Base-by-base conservation (phyloP, 345 rosid genomes). In the Citrus medica region DNA sequence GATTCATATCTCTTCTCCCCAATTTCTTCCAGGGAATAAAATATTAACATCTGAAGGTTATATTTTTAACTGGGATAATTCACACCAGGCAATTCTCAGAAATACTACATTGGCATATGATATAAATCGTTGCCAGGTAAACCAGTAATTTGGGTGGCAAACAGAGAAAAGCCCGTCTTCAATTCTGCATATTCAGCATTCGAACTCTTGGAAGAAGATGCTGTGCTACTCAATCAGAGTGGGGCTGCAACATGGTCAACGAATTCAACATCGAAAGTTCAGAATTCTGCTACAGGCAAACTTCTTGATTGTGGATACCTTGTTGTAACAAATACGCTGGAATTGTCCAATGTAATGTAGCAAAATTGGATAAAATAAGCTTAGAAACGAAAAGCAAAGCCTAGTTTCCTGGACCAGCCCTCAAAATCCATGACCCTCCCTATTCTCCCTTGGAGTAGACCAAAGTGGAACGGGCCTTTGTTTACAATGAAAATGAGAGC, bases 401-500 rank as follows among this genome's bases (percentile, higher is more conserved):
- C 37, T 35, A 35, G 37, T 35, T 35, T 75, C 83, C 10, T 80
- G 85, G 85, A 80, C 46, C 56, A 69, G 10, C 75, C 46, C 19
- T 6, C 69, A 79, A 19, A 80, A 85, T 71, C 85, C 87, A 16
- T 78, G 83, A 28, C 85, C 80, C 10, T 84, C 83, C 6, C 53
- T 32, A 9, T 85, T 70, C 80, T 77, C 87, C 7, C 3, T 55
- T 28, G 77, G 77, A 69, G 0, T 74, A 1, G 85, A 75, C 28
- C 25, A 60, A 24, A 51, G 51, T 38, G 83, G 83, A 6, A 66
- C 58, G 1, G 35, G 53, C 21, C 37, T 35, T 35, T 35, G 37
- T 35, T 35, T 35, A 35, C 7, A 76, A 76, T 17, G 60, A 65
- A 38, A 76, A 65, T 9, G 78, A 76, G 64, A 65, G 64, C 71